phyloP scores from a whole-genome alignment of 2,329 filamentous ascomycete genomes.

The Escovopsis weberi region DNA sequence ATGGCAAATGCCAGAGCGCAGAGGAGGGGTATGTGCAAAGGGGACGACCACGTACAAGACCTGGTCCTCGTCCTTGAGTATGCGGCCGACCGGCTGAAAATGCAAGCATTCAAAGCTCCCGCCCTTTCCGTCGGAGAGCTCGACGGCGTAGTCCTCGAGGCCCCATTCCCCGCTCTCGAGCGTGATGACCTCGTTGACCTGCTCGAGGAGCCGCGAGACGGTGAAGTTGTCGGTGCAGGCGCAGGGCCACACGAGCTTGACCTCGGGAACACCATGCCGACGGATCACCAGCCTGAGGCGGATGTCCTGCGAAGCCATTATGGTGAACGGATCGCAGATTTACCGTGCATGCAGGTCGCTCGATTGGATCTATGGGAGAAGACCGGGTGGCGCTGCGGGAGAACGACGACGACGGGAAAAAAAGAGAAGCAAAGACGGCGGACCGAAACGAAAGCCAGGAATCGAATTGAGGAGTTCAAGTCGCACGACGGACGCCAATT shows the following conservation, averaged over 20 bases:
- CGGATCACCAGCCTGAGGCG: constrained; percentile 61
- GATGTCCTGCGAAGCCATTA: constrained; percentile 29
- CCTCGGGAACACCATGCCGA: constrained; percentile 58
- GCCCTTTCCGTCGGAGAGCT: constrained; percentile 43
- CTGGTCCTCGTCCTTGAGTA: constrained; percentile 73
- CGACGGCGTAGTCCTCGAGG: constrained; percentile 77
- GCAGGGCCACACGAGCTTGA: constrained; percentile 58
- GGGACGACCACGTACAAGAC: constrained; percentile 45
- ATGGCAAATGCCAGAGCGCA: not conserved
- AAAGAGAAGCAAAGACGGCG: too few relatives aligned
- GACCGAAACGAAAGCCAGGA: too few relatives aligned
- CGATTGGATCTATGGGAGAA: too few relatives aligned
- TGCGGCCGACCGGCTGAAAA: constrained; percentile 54
- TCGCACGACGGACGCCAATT: too few relatives aligned
- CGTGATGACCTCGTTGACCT: constrained; percentile 67
- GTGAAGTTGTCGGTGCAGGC: constrained; percentile 45
- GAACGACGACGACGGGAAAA: too few relatives aligned
- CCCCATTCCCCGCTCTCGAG: constrained; percentile 74
- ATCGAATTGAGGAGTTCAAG: too few relatives aligned
- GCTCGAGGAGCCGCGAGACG: constrained; percentile 59
- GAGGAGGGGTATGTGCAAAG: not conserved
- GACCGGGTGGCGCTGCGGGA: too few relatives aligned
- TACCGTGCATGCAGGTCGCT: too few relatives aligned
- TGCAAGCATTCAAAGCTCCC: constrained; percentile 73
- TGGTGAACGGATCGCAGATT: not conserved